Evolutionary conservation across 768 basidiomycete species (phyloP).

Genomic region (Psilocybe tampanensis): DNA sequence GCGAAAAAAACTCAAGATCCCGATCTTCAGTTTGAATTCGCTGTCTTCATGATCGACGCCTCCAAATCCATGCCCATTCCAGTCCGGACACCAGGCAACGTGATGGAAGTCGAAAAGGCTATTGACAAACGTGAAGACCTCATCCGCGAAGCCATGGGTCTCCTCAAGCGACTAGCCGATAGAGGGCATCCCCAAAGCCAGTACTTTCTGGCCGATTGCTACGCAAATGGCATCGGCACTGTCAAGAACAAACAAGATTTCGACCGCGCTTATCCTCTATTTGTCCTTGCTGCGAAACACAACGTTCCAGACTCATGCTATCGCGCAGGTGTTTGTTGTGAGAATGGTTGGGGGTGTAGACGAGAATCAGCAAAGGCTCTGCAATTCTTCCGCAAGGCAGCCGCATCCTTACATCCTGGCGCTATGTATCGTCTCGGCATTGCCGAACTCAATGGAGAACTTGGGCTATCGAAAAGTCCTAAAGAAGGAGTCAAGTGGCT

Average conservation of each 20-base stretch:
- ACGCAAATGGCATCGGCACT: slow-evolving; percentile 97
- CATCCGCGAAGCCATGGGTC: slow-evolving; percentile 80
- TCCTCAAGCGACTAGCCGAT: slow-evolving; percentile 92
- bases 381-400: slow-evolving; percentile 92
- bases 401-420: slow-evolving; percentile 87
- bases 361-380: slow-evolving; percentile 91
- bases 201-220: slow-evolving; percentile 98
- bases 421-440: slow-evolving; percentile 97
- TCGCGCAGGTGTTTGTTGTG: slow-evolving; percentile 95
- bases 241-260: slow-evolving; percentile 91
- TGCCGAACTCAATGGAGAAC: slow-evolving; percentile 94
- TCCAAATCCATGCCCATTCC: slow-evolving; percentile 89
- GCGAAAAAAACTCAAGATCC: slow-evolving; percentile 99
- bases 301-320: slow-evolving; percentile 95
- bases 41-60: slow-evolving; percentile 98
- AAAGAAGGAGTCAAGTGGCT: slow-evolving; percentile 99
- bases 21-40: slow-evolving; percentile 96
- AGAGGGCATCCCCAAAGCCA: slow-evolving; percentile 93
- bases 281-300: slow-evolving; percentile 95
- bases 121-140: slow-evolving; percentile 85
- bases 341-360: slow-evolving; percentile 98
- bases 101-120: slow-evolving; percentile 81
- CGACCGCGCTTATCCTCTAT: slow-evolving; percentile 94
- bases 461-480: slow-evolving; percentile 82
- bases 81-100: slow-evolving; percentile 65